Evolutionary conservation across 2,329 filamentous ascomycete species (phyloP).

Genomic region (Colletotrichum echinochloae): DNA sequence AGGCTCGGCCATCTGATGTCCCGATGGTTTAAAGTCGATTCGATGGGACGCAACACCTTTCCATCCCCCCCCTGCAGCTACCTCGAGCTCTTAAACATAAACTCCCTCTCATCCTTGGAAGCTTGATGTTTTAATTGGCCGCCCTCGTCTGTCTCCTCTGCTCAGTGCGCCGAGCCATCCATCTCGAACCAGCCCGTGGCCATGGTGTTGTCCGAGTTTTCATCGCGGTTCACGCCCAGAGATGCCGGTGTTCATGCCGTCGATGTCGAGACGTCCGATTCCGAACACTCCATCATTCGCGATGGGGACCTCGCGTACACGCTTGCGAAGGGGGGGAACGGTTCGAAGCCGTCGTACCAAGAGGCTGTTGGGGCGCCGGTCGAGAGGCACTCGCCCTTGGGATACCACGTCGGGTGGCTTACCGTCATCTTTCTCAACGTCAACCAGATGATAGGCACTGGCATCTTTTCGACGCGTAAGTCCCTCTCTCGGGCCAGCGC

Average conservation of each 20-base stretch:
- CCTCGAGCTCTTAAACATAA: too few relatives aligned
- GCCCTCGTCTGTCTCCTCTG: neutral
- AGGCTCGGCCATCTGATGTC: neutral
- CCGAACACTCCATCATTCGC: constrained; percentile 45
- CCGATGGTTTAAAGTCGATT: constrained; percentile 13
- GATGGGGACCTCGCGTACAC: constrained; percentile 58
- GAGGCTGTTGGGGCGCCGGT: constrained; percentile 73
- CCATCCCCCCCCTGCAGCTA: neutral
- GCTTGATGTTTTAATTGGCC: too few relatives aligned
- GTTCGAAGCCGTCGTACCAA: constrained; percentile 64
- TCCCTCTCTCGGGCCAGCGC: fast-evolving
- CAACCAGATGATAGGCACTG: constrained; percentile 72
- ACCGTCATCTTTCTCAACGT: constrained; percentile 72
- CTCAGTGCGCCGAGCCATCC: constrained; percentile 5
- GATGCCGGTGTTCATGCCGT: neutral
- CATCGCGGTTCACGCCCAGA: constrained; percentile 8
- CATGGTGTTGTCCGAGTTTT: constrained; percentile 27
- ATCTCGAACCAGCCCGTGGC: neutral
- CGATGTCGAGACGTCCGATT: constrained; percentile 42
- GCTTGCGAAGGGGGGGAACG: constrained; percentile 60
- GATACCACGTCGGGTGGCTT: constrained; percentile 67
- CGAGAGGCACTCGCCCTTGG: constrained; percentile 68
- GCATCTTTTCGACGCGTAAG: constrained; percentile 73
- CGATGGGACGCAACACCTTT: neutral
- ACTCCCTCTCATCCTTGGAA: neutral